phyloP scores from a whole-genome alignment of 257 asterid genomes.

The Nicotiana knightiana region DNA sequence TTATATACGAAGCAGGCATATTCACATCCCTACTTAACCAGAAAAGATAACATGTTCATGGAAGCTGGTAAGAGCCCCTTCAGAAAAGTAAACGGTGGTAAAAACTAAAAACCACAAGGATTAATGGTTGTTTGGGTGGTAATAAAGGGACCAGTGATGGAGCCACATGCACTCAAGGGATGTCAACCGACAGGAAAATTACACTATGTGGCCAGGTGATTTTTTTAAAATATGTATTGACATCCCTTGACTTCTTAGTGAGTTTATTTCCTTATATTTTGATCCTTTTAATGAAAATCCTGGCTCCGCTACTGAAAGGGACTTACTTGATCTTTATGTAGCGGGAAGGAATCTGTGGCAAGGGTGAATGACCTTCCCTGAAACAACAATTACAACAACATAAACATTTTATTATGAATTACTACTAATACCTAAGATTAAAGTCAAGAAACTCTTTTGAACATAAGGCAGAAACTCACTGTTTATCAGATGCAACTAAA shows the following conservation, averaged over 20 bases:
- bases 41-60: neutral
- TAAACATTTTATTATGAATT: neutral
- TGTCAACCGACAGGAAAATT: too few species aligned
- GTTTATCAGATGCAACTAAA: conserved; percentile 18
- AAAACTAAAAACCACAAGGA: too few species aligned
- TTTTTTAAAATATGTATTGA: too few species aligned
- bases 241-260: too few species aligned
- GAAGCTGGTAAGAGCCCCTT: neutral
- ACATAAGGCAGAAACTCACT: conserved; percentile 12
- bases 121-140: too few species aligned
- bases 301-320: too few species aligned
- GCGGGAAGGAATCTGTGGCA: conserved; percentile 11
- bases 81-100: too few species aligned
- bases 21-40: conserved; percentile 12
- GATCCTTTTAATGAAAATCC: too few species aligned
- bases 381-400: neutral
- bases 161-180: too few species aligned
- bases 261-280: too few species aligned
- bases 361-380: conserved; percentile 9
- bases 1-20: conserved; percentile 7
- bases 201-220: too few species aligned
- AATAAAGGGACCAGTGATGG: neutral
- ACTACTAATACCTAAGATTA: neutral
- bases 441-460: neutral
- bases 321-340: conserved; percentile 22